Base-by-base conservation (phyloP, 2,329 filamentous ascomycete genomes). In the Ophiostoma pallidulum region DNA sequence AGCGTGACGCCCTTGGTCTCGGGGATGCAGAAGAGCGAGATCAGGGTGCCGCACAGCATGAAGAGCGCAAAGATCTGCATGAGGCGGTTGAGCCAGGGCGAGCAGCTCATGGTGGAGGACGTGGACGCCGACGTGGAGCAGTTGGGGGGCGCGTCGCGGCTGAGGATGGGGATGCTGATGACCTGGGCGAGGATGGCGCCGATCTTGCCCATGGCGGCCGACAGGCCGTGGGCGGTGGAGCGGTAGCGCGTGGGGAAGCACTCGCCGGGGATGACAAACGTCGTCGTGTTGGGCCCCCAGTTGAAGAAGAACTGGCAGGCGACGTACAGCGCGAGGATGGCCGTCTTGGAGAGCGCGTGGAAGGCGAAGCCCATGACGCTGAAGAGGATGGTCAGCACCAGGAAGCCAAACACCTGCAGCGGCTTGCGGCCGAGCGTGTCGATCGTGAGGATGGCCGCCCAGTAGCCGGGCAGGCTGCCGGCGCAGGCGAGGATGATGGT, bases 61-160 rank as follows among this genome's bases (percentile, higher is more conserved):
- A 91, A 89, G 9, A 87, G 70, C 0, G 84, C 83, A 62, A 86
- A 89, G 32, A 89, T 83, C 61, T 87, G 74, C 69, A 91, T 80
- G 32, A 90, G 75, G 48, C 83, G 79, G 61, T 85, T 75, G 46
- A 90, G 72, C 75, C 82, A 84, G 0, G 73, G 71, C 2, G 68
- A 67, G 54, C 74, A 77, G 8, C 58, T 58, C 2, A 64, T 70
- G 8, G 41, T 18, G 19, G 22, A 32, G 0, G n/a, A n/a, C n/a
- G n/a, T n/a, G n/a, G n/a, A n/a, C n/a, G n/a, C n/a, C n/a, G n/a
- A n/a, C n/a, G 74, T 73, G 18, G 68, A 65, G 51, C 74, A 76
- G 14, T 68, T 62, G 8, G 68, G 65, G 0, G 68, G 64, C 0
- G 74, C 67, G 22, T 79, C 82, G 28, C 74, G 73, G 16, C 73